Evolutionary conservation across 2,329 filamentous ascomycete species (phyloP).

Genomic region (Penicillium sclerotigenum): DNA sequence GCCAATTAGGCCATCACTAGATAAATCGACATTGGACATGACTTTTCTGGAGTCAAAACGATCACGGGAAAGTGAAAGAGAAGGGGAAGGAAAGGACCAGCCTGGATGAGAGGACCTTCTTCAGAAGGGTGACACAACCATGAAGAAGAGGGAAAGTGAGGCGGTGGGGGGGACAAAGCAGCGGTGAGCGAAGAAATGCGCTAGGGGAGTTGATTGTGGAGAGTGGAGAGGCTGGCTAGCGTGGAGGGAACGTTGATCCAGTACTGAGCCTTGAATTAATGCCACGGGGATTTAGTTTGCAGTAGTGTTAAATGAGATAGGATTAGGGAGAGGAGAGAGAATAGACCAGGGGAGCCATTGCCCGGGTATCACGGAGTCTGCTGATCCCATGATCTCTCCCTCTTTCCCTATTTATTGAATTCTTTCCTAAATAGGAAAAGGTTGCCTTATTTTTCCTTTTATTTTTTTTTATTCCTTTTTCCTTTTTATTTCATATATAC

Average conservation of each 20-base stretch:
- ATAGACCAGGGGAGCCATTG: too few species aligned
- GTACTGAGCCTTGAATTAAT: neutral
- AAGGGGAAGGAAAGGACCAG: conserved; percentile 30
- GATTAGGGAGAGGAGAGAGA: neutral
- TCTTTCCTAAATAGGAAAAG: conserved; percentile 1
- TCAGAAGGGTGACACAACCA: conserved; percentile 27
- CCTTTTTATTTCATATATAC: neutral
- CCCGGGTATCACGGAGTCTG: too few species aligned
- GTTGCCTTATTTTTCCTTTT: neutral
- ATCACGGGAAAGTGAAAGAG: conserved; percentile 29
- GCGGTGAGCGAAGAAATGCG: conserved; percentile 44
- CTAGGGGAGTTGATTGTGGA: conserved; percentile 34
- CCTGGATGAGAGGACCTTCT: conserved; percentile 31
- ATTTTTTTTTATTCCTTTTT: neutral
- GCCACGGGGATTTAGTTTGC: neutral
- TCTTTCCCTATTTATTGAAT: conserved; percentile 1
- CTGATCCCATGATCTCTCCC: conserved; percentile 8
- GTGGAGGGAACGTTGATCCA: neutral
- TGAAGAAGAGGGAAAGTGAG: conserved; percentile 25
- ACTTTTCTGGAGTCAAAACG: conserved; percentile 30
- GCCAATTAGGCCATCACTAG: conserved; percentile 45
- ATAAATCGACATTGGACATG: conserved; percentile 47
- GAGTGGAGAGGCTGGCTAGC: conserved; percentile 21
- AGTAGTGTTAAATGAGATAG: neutral
- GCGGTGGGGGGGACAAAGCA: conserved; percentile 45